Evolutionary conservation across 257 asterid genomes (phyloP).

Genomic region (Cruciata laevipes): DNA sequence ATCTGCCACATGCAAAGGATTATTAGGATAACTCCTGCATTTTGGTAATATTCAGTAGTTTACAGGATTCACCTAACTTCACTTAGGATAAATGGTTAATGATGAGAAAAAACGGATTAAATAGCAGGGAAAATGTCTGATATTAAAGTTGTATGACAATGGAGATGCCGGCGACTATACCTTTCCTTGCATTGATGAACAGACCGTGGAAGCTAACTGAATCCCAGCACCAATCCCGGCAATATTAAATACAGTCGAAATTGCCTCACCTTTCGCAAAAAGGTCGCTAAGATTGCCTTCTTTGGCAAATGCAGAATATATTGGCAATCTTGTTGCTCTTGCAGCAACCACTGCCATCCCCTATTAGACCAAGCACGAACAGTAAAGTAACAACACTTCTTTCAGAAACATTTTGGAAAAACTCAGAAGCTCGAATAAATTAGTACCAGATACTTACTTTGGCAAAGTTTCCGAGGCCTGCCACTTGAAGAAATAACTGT

Average conservation of each 20-base stretch:
- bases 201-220: conserved; percentile 82
- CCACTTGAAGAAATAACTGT: conserved; percentile 92
- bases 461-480: conserved; percentile 97
- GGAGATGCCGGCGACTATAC: conserved; percentile 27
- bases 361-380: conserved; percentile 30
- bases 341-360: conserved; percentile 99
- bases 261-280: conserved; percentile 97
- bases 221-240: conserved; percentile 90
- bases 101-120: neutral
- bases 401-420: neutral
- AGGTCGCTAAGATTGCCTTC: conserved; percentile 99
- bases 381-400: neutral
- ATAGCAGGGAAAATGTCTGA: neutral
- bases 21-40: conserved; percentile 8
- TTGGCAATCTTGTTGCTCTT: conserved; percentile 94
- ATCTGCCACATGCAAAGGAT: conserved; percentile 41
- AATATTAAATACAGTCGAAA: conserved; percentile 86
- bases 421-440: neutral
- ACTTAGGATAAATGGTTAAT: neutral
- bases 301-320: conserved; percentile 94
- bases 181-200: conserved; percentile 91
- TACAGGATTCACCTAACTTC: neutral
- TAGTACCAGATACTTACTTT: conserved; percentile 44
- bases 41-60: neutral
- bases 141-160: neutral